These are phyloP conservation scores for Ceratobasidium sp. DNA, from an alignment of 1,284 basidiomycete genomes.

Conservation along the genomic window DNA sequence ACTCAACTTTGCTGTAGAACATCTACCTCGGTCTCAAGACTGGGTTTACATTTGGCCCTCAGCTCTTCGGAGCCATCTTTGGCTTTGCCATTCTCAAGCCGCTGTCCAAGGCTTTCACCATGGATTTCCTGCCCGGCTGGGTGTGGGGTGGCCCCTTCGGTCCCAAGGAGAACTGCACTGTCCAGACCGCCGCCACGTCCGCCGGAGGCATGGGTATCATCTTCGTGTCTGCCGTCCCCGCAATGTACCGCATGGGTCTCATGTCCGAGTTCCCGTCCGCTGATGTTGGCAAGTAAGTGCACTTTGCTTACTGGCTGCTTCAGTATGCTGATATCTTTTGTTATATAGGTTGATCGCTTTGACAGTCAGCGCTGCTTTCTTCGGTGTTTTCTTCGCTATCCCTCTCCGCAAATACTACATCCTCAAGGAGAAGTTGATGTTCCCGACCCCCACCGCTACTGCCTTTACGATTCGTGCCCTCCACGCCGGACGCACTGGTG, in stretches of 20 bases:
- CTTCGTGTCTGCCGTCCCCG: conserved; percentile 72
- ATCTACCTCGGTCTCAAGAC: conserved; percentile 76
- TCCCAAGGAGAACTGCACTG: conserved; percentile 74
- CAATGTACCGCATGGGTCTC: conserved; percentile 69
- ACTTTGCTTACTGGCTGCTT: neutral
- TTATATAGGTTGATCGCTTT: conserved; percentile 63
- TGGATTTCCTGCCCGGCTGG: conserved; percentile 56
- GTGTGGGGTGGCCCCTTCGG: conserved; percentile 69
- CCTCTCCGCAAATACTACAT: conserved; percentile 74
- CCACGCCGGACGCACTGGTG: conserved; percentile 64
- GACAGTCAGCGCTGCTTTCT: conserved; percentile 68
- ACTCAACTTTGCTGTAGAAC: conserved; percentile 64
- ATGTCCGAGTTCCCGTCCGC: conserved; percentile 60
- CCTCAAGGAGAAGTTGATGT: conserved; percentile 72
- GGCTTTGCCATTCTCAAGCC: conserved; percentile 74
- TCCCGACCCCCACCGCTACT: conserved; percentile 75
- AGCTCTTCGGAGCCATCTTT: conserved; percentile 72
- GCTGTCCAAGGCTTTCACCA: conserved; percentile 58
- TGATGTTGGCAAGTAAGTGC: conserved; percentile 58
- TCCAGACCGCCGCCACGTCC: conserved; percentile 59
- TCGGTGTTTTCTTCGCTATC: conserved; percentile 72
- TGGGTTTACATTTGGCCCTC: conserved; percentile 69
- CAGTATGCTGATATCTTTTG: neutral
- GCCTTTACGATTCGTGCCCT: conserved; percentile 73
- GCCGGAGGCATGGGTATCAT: conserved; percentile 66